Conservation (phyloP, 495 filamentous ascomycete species). For the Lentithecium fluviatile region DNA sequence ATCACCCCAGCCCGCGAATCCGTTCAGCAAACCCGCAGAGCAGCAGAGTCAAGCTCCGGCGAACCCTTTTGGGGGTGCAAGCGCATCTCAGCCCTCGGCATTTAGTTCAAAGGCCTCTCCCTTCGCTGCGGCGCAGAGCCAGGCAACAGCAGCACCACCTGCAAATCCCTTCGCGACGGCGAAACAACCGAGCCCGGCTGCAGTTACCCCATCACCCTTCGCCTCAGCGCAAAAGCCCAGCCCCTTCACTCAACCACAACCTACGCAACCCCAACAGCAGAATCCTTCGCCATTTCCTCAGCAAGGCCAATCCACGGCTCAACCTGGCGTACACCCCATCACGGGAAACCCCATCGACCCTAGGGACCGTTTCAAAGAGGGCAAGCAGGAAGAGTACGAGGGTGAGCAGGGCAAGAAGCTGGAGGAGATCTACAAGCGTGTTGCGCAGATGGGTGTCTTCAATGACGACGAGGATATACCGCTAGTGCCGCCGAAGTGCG, state of each 20-base stretch:
- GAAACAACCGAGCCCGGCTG: conserved; percentile 10
- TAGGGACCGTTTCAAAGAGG: conserved; percentile 46
- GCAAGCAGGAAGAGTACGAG: conserved; percentile 52
- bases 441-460: conserved; percentile 62
- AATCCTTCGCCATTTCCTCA: conserved; percentile 9
- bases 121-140: conserved; percentile 1
- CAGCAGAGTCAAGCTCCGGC: conserved; percentile 9
- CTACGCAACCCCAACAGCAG: conserved; percentile 1
- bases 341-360: conserved; percentile 40
- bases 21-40: conserved; percentile 25
- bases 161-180: not conserved
- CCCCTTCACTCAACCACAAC: not conserved
- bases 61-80: conserved; percentile 17
- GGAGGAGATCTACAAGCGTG: conserved; percentile 58
- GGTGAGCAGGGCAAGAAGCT: conserved; percentile 52
- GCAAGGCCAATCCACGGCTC: too few relatives aligned
- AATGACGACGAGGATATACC: conserved; percentile 54
- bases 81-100: conserved; percentile 7
- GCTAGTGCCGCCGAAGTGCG: conserved; percentile 67
- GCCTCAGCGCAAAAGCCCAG: not conserved
- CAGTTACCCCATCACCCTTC: conserved; percentile 14
- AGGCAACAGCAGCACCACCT: not conserved
- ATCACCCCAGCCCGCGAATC: conserved; percentile 3
- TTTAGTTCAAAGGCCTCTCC: conserved; percentile 14
- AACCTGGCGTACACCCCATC: not conserved